phyloP scores from a whole-genome alignment of 1,139 yeast species.

The Geotrichum phurueaensis region DNA sequence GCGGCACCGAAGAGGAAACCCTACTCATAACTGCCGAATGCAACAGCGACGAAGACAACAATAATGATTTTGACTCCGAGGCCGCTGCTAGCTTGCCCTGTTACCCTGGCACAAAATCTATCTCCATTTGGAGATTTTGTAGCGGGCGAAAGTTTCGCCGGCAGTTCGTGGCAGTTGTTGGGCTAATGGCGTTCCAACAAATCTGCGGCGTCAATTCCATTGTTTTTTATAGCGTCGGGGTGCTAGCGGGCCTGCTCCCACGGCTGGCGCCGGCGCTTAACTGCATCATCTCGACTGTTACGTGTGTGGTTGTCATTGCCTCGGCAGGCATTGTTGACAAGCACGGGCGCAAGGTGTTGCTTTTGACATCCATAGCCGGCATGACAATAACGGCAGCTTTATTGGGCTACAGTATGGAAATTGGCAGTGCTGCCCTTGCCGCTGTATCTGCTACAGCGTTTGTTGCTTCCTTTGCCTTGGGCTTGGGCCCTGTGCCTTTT shows the following conservation, averaged over 20 bases:
- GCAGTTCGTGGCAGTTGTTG: slow-evolving; percentile 62
- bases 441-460: slow-evolving; percentile 64
- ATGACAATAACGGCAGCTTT: slow-evolving; percentile 63
- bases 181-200: slow-evolving; percentile 81
- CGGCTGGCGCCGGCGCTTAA: slow-evolving; percentile 62
- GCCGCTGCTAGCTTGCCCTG: not conserved
- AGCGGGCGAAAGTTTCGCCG: slow-evolving; percentile 47
- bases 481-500: slow-evolving; percentile 93
- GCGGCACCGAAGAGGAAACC: slow-evolving; percentile 17
- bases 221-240: slow-evolving; percentile 84
- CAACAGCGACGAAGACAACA: not conserved
- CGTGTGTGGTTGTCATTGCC: slow-evolving; percentile 62
- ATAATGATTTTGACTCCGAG: not conserved
- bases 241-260: slow-evolving; percentile 65
- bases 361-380: slow-evolving; percentile 56
- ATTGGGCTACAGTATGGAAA: slow-evolving; percentile 61
- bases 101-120: not conserved
- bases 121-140: slow-evolving; percentile 40
- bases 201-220: slow-evolving; percentile 89
- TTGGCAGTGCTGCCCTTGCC: slow-evolving; percentile 47
- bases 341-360: slow-evolving; percentile 69
- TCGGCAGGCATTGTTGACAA: slow-evolving; percentile 70
- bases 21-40: not conserved
- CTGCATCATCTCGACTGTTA: slow-evolving; percentile 65
- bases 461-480: slow-evolving; percentile 80